These are phyloP conservation scores for Phylloporus sp. DNA, from an alignment of 768 basidiomycete species.

Conservation along the genomic window DNA sequence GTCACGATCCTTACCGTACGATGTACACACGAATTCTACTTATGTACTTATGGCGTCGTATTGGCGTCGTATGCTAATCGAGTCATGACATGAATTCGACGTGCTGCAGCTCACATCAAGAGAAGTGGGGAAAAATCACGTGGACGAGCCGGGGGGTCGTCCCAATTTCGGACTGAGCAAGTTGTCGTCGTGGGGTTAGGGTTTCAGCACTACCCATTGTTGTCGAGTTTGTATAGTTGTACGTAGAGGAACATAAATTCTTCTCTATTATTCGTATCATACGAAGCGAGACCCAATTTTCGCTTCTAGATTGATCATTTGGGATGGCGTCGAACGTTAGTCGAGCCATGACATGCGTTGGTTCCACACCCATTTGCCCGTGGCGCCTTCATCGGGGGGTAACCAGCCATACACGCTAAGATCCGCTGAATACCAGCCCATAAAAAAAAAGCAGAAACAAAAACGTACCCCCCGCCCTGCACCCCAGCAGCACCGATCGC, in stretches of 20 bases:
- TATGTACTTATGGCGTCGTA: conserved; percentile 19
- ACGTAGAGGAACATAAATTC: too few relatives aligned
- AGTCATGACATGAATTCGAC: conserved; percentile 48
- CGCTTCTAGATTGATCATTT: too few relatives aligned
- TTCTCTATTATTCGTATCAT: too few relatives aligned
- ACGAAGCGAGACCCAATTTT: too few relatives aligned
- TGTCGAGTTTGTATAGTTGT: too few relatives aligned
- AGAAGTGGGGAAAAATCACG: too few relatives aligned
- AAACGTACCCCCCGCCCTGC: conserved; percentile 66
- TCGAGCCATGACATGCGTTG: conserved; percentile 46
- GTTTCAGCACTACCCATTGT: too few relatives aligned
- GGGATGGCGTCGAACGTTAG: conserved; percentile 32
- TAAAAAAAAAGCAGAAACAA: too few relatives aligned
- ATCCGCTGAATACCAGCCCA: background rate
- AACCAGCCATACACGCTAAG: conserved; percentile 22
- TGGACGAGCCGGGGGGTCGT: too few relatives aligned
- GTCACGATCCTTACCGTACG: conserved; percentile 26
- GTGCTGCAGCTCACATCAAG: too few relatives aligned
- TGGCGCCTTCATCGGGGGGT: conserved; percentile 22
- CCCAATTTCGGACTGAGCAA: too few relatives aligned
- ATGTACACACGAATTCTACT: conserved; percentile 25
- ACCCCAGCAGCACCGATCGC: conserved; percentile 66
- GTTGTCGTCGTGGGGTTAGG: too few relatives aligned
- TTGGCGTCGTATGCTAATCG: conserved; percentile 32
- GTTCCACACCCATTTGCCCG: conserved; percentile 41